These are phyloP conservation scores for Symbiotaphrina buchneri DNA, from an alignment of 495 filamentous ascomycete genomes.

Conservation along the genomic window DNA sequence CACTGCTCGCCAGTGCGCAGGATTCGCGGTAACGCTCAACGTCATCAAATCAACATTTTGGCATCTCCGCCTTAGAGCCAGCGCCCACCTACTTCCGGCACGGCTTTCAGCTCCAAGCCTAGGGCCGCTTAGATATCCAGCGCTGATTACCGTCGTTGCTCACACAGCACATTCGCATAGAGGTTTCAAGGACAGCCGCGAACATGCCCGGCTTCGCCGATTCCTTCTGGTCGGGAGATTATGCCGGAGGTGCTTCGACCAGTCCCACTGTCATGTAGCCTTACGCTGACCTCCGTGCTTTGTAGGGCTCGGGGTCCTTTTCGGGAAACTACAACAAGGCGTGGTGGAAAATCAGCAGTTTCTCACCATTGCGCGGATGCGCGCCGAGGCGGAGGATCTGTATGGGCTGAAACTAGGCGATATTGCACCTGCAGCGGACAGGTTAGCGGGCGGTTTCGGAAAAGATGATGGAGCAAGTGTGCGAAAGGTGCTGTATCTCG, in stretches of 20 bases:
- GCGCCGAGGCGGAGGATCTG: constrained; percentile 82
- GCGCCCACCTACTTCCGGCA: no score
- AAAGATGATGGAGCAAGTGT: constrained; percentile 94
- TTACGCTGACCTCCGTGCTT: constrained; percentile 6
- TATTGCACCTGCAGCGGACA: constrained; percentile 66
- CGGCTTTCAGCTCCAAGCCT: no score
- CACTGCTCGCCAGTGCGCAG: no score
- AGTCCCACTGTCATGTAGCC: constrained; percentile 1
- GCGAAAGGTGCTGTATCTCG: constrained; percentile 40
- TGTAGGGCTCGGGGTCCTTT: constrained; percentile 75
- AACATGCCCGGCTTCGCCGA: constrained; percentile 74
- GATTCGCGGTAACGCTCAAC: no score
- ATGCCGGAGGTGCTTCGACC: constrained; percentile 41
- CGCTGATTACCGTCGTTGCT: no score
- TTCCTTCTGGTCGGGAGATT: constrained; percentile 91
- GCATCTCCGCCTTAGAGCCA: no score
- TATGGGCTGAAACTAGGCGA: constrained; percentile 67
- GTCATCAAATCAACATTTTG: no score
- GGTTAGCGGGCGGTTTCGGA: constrained; percentile 60
- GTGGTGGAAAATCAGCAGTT: constrained; percentile 89
- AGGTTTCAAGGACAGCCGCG: no score
- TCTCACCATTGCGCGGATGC: constrained; percentile 72
- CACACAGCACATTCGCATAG: no score
- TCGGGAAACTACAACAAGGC: constrained; percentile 91
- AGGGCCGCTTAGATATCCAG: no score